Conservation (phyloP, 768 basidiomycete genomes). For the Tricholoma hemisulphureum region DNA sequence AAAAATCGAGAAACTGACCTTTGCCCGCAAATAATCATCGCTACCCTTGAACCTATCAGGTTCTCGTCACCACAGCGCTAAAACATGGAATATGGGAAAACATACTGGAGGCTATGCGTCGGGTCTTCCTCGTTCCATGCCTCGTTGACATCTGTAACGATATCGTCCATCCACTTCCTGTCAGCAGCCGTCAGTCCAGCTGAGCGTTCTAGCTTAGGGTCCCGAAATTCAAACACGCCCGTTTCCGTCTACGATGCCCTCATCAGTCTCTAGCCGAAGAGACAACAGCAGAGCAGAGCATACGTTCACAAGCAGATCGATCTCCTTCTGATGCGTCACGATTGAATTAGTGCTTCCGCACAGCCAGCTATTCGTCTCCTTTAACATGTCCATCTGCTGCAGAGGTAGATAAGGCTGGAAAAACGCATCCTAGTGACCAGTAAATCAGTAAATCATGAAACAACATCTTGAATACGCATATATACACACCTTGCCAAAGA, state of each 20-base stretch:
- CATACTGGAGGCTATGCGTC: slow-evolving; percentile 63
- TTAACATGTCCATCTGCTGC: slow-evolving; percentile 89
- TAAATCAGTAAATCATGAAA: neutral
- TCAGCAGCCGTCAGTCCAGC: slow-evolving; percentile 87
- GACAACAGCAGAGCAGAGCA: slow-evolving; percentile 16
- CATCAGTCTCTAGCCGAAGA: neutral
- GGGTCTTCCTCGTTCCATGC: slow-evolving; percentile 71
- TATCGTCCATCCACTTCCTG: slow-evolving; percentile 97
- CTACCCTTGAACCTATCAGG: slow-evolving; percentile 83
- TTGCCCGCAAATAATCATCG: slow-evolving; percentile 89
- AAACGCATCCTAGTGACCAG: slow-evolving; percentile 72
- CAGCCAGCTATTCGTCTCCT: slow-evolving; percentile 78
- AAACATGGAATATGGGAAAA: slow-evolving; percentile 10
- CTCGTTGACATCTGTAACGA: slow-evolving; percentile 82
- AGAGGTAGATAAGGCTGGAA: slow-evolving; percentile 98
- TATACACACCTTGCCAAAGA: slow-evolving; percentile 78
- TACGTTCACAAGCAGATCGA: slow-evolving; percentile 90
- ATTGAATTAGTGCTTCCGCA: slow-evolving; percentile 96
- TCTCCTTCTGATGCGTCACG: slow-evolving; percentile 88
- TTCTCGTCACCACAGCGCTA: neutral
- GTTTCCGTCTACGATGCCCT: slow-evolving; percentile 67
- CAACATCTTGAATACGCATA: neutral
- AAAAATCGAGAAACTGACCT: slow-evolving; percentile 45
- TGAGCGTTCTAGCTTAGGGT: slow-evolving; percentile 74
- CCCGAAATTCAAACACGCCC: slow-evolving; percentile 81